A percentile compares a stretch with the other conserved stretches of the same genome.
phyloP scores from a whole-genome alignment of 805 yeast genomes.

The Monosporozyma yasuniensis region DNA sequence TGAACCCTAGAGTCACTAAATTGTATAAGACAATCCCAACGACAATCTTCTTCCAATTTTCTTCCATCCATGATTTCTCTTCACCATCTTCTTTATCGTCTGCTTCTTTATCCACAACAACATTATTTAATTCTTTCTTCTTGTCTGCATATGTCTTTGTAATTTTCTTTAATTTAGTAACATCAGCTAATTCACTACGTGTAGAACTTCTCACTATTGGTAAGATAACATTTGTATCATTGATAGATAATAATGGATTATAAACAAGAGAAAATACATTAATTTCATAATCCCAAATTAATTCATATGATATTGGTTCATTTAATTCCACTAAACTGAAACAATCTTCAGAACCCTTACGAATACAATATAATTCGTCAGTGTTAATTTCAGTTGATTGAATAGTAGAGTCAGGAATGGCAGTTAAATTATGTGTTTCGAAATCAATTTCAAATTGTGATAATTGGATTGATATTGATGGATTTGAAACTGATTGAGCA shows the following conservation, averaged over 20 bases:
- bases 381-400: background rate
- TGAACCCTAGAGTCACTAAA: slow-evolving; percentile 1
- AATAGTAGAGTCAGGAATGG: background rate
- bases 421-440: background rate
- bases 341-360: slow-evolving; percentile 15
- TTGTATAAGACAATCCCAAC: slow-evolving; percentile 22
- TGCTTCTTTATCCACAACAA: slow-evolving; percentile 4
- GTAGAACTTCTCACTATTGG: slow-evolving; percentile 11
- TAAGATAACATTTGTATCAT: slow-evolving; percentile 12
- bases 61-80: slow-evolving; percentile 18
- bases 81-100: slow-evolving; percentile 14
- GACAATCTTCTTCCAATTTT: slow-evolving; percentile 26
- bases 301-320: slow-evolving; percentile 19
- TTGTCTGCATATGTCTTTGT: slow-evolving; percentile 28
- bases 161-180: slow-evolving; percentile 19
- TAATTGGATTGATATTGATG: background rate
- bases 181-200: slow-evolving; percentile 17
- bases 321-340: slow-evolving; percentile 18
- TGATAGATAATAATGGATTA: slow-evolving; percentile 1
- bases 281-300: slow-evolving; percentile 12
- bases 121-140: slow-evolving; percentile 13
- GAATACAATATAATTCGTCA: slow-evolving; percentile 16
- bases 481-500: background rate
- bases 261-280: slow-evolving; percentile 17
- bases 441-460: background rate